A percentile compares a stretch with the other conserved stretches of the same genome.
Evolutionary conservation across 306 rosid species (phyloP).

Genomic region (Trifolium subterraneum): DNA sequence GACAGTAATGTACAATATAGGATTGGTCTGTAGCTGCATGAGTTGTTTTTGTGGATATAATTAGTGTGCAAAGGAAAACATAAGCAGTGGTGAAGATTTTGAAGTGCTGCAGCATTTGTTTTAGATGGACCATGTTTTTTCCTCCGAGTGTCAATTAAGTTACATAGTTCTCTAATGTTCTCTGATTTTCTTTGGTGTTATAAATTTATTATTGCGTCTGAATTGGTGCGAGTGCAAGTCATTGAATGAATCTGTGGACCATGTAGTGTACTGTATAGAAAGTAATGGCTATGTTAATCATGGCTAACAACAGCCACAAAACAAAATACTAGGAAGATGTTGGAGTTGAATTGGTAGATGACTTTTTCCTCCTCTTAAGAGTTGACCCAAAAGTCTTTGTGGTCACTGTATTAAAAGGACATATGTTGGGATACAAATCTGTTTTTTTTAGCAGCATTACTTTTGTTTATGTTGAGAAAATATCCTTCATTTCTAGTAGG

Average conservation of each 20-base stretch:
- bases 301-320: background rate
- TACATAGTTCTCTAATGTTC: background rate
- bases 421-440: background rate
- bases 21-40: slow-evolving; percentile 21
- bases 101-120: slow-evolving; percentile 21
- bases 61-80: background rate
- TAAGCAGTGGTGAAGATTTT: background rate
- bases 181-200: background rate
- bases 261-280: background rate
- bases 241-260: background rate
- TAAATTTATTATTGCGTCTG: background rate
- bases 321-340: background rate
- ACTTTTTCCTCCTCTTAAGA: background rate
- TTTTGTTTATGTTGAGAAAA: background rate
- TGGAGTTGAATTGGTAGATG: background rate
- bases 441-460: background rate
- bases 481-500: background rate
- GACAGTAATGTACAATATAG: background rate
- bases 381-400: background rate
- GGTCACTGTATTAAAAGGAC: background rate
- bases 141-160: background rate
- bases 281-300: background rate
- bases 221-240: background rate
- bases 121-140: background rate
- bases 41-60: background rate